Percentiles rank a stretch among this genome's conserved stretches.
These are phyloP conservation scores for Phaeoacremonium minimum DNA, from an alignment of 2,329 filamentous ascomycete species.

Conservation along the genomic window DNA sequence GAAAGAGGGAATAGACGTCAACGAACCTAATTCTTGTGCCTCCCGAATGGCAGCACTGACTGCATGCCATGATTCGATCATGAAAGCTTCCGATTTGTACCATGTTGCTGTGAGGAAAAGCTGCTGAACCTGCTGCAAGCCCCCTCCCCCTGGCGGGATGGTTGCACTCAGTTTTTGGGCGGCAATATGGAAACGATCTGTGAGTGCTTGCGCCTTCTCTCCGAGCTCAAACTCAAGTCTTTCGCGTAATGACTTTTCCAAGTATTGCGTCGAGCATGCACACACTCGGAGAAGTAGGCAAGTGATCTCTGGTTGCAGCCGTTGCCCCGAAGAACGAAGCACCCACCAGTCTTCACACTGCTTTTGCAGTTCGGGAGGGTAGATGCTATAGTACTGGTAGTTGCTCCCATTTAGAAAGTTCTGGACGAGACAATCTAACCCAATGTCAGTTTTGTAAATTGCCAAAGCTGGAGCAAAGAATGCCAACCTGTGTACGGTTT, in stretches of 20 bases:
- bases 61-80: conserved; percentile 43
- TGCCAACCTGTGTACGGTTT: conserved; percentile 30
- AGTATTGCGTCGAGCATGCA: conserved; percentile 37
- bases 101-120: conserved; percentile 40
- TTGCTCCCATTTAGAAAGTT: conserved; percentile 39
- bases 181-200: conserved; percentile 32
- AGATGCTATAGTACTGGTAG: conserved; percentile 39
- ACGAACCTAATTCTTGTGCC: conserved; percentile 40
- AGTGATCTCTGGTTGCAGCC: conserved; percentile 36
- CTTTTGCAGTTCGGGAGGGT: conserved; percentile 36
- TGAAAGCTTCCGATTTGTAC: conserved; percentile 40
- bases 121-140: conserved; percentile 41
- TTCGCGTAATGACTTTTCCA: conserved; percentile 27
- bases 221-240: conserved; percentile 39
- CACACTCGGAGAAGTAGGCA: conserved; percentile 40
- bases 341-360: conserved; percentile 42
- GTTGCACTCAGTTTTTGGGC: conserved; percentile 35
- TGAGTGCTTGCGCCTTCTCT: conserved; percentile 28
- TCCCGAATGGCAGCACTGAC: conserved; percentile 37
- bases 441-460: conserved; percentile 4
- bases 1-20: background rate
- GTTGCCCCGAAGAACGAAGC: conserved; percentile 23
- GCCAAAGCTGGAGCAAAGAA: background rate
- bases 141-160: conserved; percentile 35
- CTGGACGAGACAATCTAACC: conserved; percentile 38